Percentiles rank a stretch among this genome's conserved stretches.
Evolutionary conservation across 176 grass and related monocot species (phyloP).

Genomic region (Oryza meridionalis): DNA sequence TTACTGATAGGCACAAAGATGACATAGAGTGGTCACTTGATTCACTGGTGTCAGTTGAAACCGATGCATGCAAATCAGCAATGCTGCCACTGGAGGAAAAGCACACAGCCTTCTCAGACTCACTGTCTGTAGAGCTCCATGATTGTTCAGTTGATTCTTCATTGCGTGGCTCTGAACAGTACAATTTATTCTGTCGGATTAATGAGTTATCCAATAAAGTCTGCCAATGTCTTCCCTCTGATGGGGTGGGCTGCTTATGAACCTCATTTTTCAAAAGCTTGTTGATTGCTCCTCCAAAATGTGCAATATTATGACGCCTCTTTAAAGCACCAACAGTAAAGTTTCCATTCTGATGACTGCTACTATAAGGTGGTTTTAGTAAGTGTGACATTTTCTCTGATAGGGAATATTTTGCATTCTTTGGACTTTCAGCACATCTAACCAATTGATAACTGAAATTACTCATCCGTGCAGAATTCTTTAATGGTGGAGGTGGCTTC

Average conservation of each 20-base stretch:
- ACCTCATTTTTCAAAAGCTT: conserved; percentile 3
- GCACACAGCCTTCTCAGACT: conserved; percentile 44
- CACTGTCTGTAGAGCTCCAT: conserved; percentile 45
- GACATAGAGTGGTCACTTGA: conserved; percentile 44
- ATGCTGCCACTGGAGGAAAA: conserved; percentile 38
- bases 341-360: conserved; percentile 14
- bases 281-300: conserved; percentile 4
- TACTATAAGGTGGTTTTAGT: neutral
- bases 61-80: conserved; percentile 34
- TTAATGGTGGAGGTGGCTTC: conserved; percentile 10
- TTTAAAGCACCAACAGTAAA: conserved; percentile 21
- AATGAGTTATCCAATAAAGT: conserved; percentile 50
- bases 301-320: conserved; percentile 10
- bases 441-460: conserved; percentile 39
- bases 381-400: conserved; percentile 45
- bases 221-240: conserved; percentile 20
- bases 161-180: conserved; percentile 1
- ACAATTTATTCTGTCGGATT: conserved; percentile 30
- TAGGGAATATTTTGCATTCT: conserved; percentile 26
- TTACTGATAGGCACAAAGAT: conserved; percentile 33
- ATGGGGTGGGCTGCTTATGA: conserved; percentile 25
- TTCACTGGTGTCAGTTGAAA: conserved; percentile 51
- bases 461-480: neutral
- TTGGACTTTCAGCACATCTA: conserved; percentile 23
- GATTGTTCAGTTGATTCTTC: conserved; percentile 25